phyloP scores from a whole-genome alignment of 1,284 basidiomycete species.

The Apiotrichum mycotoxinovorans region DNA sequence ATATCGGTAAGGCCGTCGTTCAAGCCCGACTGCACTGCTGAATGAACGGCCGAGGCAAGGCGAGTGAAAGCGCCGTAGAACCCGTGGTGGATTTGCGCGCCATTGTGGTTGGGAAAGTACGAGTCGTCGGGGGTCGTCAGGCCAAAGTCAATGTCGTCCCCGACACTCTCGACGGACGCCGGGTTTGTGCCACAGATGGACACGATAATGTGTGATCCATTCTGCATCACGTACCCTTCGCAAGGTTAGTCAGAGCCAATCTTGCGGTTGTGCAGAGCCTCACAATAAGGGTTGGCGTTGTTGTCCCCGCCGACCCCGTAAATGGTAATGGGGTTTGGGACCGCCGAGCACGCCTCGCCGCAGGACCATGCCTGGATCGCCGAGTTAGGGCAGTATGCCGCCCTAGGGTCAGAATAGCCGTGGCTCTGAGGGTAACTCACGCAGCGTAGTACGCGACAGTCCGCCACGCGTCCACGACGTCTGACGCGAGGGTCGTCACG shows the following conservation, averaged over 20 bases:
- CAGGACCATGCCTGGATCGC: not conserved
- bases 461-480: too few species aligned
- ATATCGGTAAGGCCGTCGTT: too few species aligned
- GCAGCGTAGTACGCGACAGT: too few species aligned
- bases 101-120: constrained; percentile 14
- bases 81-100: constrained; percentile 19
- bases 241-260: not conserved
- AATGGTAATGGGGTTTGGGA: not conserved
- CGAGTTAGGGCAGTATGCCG: not conserved
- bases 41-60: constrained; percentile 8
- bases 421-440: too few species aligned
- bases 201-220: constrained; percentile 9
- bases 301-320: not conserved
- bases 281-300: not conserved
- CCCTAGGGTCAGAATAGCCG: not conserved
- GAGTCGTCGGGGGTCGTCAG: not conserved
- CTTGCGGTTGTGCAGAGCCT: not conserved
- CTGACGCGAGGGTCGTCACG: too few species aligned
- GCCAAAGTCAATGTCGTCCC: constrained; percentile 21
- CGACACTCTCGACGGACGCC: constrained; percentile 9
- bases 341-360: not conserved
- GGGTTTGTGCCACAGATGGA: constrained; percentile 24
- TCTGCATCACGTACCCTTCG: not conserved
- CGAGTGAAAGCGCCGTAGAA: constrained; percentile 25
- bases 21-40: not conserved